Percentiles rank a stretch among this genome's conserved stretches.
phyloP scores from a whole-genome alignment of 176 grass and related monocot genomes.

The Triticum dicoccoides region DNA sequence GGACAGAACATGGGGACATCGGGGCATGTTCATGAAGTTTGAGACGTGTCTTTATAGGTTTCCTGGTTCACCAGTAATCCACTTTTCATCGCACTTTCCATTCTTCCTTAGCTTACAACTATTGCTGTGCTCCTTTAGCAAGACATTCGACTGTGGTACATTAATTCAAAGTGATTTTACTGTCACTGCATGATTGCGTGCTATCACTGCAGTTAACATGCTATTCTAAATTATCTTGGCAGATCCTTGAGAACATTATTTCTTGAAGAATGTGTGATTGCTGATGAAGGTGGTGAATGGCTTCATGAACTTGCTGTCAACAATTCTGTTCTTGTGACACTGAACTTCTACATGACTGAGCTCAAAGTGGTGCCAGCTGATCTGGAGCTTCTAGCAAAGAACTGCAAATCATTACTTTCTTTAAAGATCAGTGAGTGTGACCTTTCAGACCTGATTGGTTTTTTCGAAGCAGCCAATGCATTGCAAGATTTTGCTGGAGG shows the following conservation, averaged over 20 bases:
- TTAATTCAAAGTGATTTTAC: constrained; percentile 6
- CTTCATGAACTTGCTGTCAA: constrained; percentile 70
- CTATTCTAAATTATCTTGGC: constrained; percentile 27
- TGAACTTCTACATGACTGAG: constrained; percentile 93
- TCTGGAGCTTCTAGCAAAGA: constrained; percentile 76
- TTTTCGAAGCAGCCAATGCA: constrained; percentile 58
- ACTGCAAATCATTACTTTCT: constrained; percentile 78
- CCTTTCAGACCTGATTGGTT: constrained; percentile 57
- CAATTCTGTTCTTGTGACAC: constrained; percentile 62
- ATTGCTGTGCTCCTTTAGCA: background rate
- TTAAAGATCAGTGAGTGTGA: constrained; percentile 87
- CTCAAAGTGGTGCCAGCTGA: constrained; percentile 61
- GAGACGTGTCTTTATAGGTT: background rate
- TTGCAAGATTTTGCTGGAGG: constrained; percentile 91
- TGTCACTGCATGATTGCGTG: background rate
- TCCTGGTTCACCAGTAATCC: background rate
- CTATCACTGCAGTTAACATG: constrained; percentile 32
- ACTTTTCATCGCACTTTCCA: background rate
- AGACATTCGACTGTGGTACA: background rate
- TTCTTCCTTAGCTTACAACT: background rate
- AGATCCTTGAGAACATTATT: constrained; percentile 74
- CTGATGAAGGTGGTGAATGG: constrained; percentile 55
- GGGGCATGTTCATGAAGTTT: constrained; percentile 9
- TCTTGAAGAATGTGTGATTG: constrained; percentile 71
- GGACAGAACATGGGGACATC: constrained; percentile 9